These are phyloP conservation scores for Volvox africanus DNA, from an alignment of 139 green algal species.

Conservation along the genomic window DNA sequence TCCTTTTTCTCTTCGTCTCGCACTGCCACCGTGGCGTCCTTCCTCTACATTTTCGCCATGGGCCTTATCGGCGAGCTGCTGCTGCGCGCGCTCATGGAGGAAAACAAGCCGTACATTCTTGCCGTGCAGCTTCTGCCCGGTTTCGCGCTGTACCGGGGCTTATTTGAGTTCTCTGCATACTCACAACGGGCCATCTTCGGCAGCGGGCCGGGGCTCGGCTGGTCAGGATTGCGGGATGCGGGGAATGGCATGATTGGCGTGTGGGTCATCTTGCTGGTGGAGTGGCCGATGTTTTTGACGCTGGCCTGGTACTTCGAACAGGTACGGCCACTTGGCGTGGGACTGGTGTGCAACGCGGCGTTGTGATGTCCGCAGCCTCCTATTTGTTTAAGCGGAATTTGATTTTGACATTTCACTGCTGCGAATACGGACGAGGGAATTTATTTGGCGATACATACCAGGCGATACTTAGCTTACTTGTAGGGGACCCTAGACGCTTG, in stretches of 20 bases:
- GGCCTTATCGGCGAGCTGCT: constrained; percentile 77
- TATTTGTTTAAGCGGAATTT: too few species aligned
- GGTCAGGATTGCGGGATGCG: constrained; percentile 70
- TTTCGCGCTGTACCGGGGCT: constrained; percentile 59
- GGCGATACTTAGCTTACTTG: too few species aligned
- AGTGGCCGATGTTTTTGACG: constrained; percentile 67
- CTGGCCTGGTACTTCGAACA: constrained; percentile 60
- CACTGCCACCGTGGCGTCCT: constrained; percentile 79
- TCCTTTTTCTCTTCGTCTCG: constrained; percentile 77
- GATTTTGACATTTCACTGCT: too few species aligned
- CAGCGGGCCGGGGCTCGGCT: constrained; percentile 67
- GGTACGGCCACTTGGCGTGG: not conserved
- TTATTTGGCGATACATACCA: too few species aligned
- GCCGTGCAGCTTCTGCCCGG: constrained; percentile 61
- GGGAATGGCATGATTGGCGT: constrained; percentile 77
- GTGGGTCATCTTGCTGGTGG: constrained; percentile 82
- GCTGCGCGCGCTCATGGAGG: constrained; percentile 52
- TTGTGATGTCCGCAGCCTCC: too few species aligned
- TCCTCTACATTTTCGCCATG: constrained; percentile 86
- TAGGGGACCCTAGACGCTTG: too few species aligned
- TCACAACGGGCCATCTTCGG: constrained; percentile 63
- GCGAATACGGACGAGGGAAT: too few species aligned
- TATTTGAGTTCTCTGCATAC: constrained; percentile 77
- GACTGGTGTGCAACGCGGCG: not conserved
- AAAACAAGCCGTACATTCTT: constrained; percentile 43